These are phyloP conservation scores for Yamadazyma buinensis DNA, from an alignment of 1,139 yeast genomes.

Conservation along the genomic window DNA sequence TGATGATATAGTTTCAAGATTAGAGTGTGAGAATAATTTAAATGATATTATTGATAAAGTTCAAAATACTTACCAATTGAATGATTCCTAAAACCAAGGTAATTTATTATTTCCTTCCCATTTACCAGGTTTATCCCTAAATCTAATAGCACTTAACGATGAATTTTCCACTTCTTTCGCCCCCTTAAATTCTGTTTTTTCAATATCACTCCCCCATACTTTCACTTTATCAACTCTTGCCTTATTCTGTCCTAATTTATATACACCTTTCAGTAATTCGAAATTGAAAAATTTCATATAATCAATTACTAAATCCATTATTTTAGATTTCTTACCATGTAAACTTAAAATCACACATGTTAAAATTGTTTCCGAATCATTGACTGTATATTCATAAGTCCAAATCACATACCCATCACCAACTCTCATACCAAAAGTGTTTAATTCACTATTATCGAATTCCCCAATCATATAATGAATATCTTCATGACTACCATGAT, in stretches of 20 bases:
- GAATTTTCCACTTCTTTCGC: constrained; percentile 27
- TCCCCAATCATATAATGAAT: constrained; percentile 13
- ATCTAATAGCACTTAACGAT: constrained; percentile 36
- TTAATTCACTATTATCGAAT: constrained; percentile 23
- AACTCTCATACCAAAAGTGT: constrained; percentile 29
- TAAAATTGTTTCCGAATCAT: constrained; percentile 5
- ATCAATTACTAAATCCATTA: constrained; percentile 6
- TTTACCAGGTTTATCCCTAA: constrained; percentile 23
- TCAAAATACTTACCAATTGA: constrained; percentile 22
- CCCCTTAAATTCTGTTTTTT: constrained; percentile 10
- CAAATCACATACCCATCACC: constrained; percentile 33
- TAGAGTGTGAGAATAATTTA: constrained; percentile 13
- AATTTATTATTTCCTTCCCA: constrained; percentile 47
- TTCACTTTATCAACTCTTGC: not conserved
- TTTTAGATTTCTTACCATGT: not conserved
- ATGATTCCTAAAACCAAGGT: constrained; percentile 41
- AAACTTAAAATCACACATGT: constrained; percentile 1
- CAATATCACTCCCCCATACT: constrained; percentile 36
- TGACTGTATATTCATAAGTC: constrained; percentile 35
- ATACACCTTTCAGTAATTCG: too few relatives aligned
- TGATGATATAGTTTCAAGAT: constrained; percentile 38
- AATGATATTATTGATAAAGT: constrained; percentile 24
- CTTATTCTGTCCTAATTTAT: too few relatives aligned
- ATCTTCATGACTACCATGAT: constrained; percentile 14
- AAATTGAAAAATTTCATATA: too few relatives aligned